phyloP scores from a whole-genome alignment of 2,329 filamentous ascomycete species.

The Curvularia verruculosa region DNA sequence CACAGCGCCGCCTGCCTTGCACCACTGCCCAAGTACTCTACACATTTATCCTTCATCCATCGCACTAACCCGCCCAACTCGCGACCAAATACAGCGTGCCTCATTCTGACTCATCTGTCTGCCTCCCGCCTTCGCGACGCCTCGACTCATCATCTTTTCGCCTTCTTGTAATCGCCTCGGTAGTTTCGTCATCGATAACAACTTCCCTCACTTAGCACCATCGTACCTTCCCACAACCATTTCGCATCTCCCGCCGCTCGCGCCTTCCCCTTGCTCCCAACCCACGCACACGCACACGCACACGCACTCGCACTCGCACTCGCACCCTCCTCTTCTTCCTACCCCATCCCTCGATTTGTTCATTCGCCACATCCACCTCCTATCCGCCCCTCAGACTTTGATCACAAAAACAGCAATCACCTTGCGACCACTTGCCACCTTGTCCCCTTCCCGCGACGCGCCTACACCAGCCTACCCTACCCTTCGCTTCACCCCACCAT shows the following conservation, averaged over 20 bases:
- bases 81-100: slow-evolving; percentile 13
- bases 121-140: slow-evolving; percentile 14
- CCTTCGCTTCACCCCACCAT: not conserved
- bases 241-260: slow-evolving; percentile 16
- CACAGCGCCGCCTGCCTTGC: slow-evolving; percentile 15
- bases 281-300: not conserved
- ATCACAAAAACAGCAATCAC: slow-evolving; percentile 6
- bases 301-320: too few species aligned
- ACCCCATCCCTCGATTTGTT: slow-evolving; percentile 1
- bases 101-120: slow-evolving; percentile 27
- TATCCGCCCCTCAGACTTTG: not conserved
- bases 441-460: slow-evolving; percentile 9
- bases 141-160: slow-evolving; percentile 14
- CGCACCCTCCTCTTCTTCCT: slow-evolving; percentile 6
- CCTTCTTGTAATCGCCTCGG: slow-evolving; percentile 31
- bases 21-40: slow-evolving; percentile 15
- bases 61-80: slow-evolving; percentile 12
- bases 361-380: slow-evolving; percentile 5
- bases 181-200: slow-evolving; percentile 42
- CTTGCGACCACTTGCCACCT: slow-evolving; percentile 21
- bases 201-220: slow-evolving; percentile 21
- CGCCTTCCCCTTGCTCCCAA: slow-evolving; percentile 10
- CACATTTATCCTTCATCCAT: slow-evolving; percentile 5
- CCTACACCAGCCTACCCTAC: not conserved
- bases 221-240: slow-evolving; percentile 19